phyloP scores from a whole-genome alignment of 75 land plant species.

The Larix kaempferi region DNA sequence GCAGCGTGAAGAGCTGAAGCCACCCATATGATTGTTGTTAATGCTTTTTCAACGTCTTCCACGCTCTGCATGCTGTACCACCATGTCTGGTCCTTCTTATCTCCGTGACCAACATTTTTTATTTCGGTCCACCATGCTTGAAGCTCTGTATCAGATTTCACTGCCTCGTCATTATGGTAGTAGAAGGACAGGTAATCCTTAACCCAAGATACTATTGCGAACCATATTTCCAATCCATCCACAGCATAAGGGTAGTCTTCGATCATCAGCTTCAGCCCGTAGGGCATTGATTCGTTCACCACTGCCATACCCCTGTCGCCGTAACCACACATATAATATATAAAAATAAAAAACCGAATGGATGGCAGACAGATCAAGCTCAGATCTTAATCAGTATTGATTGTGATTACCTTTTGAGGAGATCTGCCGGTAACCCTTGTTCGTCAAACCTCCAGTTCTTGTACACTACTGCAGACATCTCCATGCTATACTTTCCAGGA shows the following conservation, averaged over 20 bases:
- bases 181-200: conserved; percentile 40
- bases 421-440: conserved; percentile 60
- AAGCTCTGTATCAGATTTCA: conserved; percentile 42
- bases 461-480: conserved; percentile 57
- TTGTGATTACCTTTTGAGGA: conserved; percentile 35
- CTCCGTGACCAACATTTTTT: conserved; percentile 38
- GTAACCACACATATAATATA: not conserved
- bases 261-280: conserved; percentile 48
- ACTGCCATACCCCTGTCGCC: conserved; percentile 54
- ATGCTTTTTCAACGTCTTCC: conserved; percentile 22
- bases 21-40: conserved; percentile 45
- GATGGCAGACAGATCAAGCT: not conserved
- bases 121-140: conserved; percentile 60
- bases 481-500: conserved; percentile 38
- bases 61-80: conserved; percentile 40
- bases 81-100: conserved; percentile 46
- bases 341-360: not conserved
- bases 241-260: conserved; percentile 63
- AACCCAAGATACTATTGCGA: not conserved
- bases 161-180: conserved; percentile 30
- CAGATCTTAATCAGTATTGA: not conserved
- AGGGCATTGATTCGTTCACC: conserved; percentile 22
- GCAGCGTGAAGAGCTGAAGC: conserved; percentile 37
- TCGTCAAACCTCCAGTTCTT: conserved; percentile 56
- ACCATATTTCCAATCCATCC: conserved; percentile 49